Conservation (phyloP, 768 basidiomycete species). For the Termitomyces sp. region DNA sequence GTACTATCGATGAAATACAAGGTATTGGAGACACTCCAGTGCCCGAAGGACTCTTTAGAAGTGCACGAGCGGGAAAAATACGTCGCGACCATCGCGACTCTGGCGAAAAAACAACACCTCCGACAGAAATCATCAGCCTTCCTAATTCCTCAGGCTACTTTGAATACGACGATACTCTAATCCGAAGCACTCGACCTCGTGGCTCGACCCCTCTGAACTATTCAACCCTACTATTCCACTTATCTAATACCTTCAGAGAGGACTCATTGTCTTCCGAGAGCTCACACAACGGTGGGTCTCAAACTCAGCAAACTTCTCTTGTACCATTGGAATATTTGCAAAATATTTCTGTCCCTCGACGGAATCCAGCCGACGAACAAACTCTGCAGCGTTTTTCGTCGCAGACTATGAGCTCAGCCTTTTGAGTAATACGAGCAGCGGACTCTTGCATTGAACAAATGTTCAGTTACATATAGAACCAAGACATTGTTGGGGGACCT, state of each 20-base stretch:
- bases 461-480: not conserved
- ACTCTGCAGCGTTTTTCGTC: constrained; percentile 53
- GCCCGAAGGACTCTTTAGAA: constrained; percentile 75
- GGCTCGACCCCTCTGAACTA: constrained; percentile 18
- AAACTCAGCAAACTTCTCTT: constrained; percentile 29
- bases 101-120: constrained; percentile 26
- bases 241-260: constrained; percentile 28
- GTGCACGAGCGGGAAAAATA: constrained; percentile 67
- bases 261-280: constrained; percentile 36
- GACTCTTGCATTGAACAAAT: not conserved
- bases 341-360: constrained; percentile 44
- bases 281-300: constrained; percentile 20
- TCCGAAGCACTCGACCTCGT: constrained; percentile 19
- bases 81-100: constrained; percentile 44
- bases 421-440: not conserved
- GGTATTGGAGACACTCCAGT: constrained; percentile 61
- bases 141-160: constrained; percentile 16
- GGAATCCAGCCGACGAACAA: constrained; percentile 63
- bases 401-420: constrained; percentile 11
- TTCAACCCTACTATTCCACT: constrained; percentile 20
- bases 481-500: not conserved
- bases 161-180: constrained; percentile 14
- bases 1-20: constrained; percentile 66
- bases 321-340: constrained; percentile 65
- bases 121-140: constrained; percentile 21